A percentile compares a stretch with the other conserved stretches of the same genome.
Conservation (phyloP, 768 basidiomycete species). For the Xerocomus brunneocitrinus region DNA sequence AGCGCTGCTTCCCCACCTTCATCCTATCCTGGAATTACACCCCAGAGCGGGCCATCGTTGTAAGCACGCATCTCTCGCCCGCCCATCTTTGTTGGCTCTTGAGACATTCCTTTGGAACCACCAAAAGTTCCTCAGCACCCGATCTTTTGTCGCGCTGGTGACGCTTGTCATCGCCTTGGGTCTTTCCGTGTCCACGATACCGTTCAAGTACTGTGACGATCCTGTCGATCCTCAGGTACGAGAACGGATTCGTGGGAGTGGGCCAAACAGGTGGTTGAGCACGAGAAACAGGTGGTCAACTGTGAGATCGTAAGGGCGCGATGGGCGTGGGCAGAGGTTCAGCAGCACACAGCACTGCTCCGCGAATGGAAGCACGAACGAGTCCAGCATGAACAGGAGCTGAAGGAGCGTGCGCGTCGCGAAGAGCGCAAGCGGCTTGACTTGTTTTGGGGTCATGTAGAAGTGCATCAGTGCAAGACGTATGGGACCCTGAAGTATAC, state of each 20-base stretch:
- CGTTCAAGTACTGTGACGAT: slow-evolving; percentile 17
- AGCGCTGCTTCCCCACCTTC: neutral
- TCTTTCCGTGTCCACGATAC: slow-evolving; percentile 7
- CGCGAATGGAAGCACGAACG: slow-evolving; percentile 21
- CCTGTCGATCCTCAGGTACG: slow-evolving; percentile 16
- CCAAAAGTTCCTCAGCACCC: neutral
- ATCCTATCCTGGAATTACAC: neutral
- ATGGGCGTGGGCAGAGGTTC: slow-evolving; percentile 20
- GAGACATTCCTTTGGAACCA: neutral
- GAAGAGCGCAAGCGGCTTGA: slow-evolving; percentile 17
- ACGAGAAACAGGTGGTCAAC: slow-evolving; percentile 11
- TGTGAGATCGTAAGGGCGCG: slow-evolving; percentile 8
- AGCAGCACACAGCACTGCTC: slow-evolving; percentile 4
- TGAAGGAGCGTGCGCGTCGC: slow-evolving; percentile 17
- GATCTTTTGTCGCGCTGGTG: neutral
- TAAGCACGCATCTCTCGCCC: neutral
- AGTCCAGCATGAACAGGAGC: slow-evolving; percentile 9
- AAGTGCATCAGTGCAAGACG: slow-evolving; percentile 22
- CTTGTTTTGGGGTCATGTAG: slow-evolving; percentile 21
- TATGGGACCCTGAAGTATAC: slow-evolving; percentile 29
- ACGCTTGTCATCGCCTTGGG: neutral
- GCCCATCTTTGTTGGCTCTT: neutral
- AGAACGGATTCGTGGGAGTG: slow-evolving; percentile 20
- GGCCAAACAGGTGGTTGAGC: slow-evolving; percentile 14
- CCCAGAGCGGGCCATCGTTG: neutral